These are phyloP conservation scores for Neonectria faginata DNA, from an alignment of 2,329 filamentous ascomycete species.

Conservation along the genomic window DNA sequence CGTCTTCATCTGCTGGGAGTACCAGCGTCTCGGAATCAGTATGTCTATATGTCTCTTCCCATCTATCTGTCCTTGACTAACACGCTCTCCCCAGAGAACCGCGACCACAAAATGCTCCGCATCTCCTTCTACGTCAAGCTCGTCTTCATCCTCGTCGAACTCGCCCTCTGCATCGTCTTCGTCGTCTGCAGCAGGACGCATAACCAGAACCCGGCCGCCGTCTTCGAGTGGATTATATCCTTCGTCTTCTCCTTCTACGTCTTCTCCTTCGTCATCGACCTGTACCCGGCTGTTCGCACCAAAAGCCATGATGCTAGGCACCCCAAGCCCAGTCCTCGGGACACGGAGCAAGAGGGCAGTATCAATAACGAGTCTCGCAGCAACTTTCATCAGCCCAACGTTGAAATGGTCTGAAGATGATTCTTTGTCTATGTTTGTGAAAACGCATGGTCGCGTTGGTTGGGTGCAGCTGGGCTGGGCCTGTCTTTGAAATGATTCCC, in stretches of 20 bases:
- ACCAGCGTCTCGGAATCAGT: slow-evolving; percentile 84
- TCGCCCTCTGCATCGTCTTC: slow-evolving; percentile 80
- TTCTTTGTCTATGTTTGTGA: not conserved
- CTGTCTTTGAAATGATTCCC: not conserved
- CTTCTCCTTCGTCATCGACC: slow-evolving; percentile 87
- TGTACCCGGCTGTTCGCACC: slow-evolving; percentile 80
- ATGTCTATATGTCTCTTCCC: slow-evolving; percentile 44
- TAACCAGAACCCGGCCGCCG: slow-evolving; percentile 74
- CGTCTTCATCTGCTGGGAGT: slow-evolving; percentile 90
- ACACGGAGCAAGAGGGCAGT: slow-evolving; percentile 17
- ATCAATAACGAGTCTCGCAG: slow-evolving; percentile 21
- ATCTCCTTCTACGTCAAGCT: slow-evolving; percentile 91
- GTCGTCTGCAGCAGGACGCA: slow-evolving; percentile 63
- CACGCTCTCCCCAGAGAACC: slow-evolving; percentile 67
- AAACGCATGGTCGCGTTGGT: not conserved
- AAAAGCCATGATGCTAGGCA: slow-evolving; percentile 52
- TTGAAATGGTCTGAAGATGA: slow-evolving; percentile 35
- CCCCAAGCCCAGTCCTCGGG: slow-evolving; percentile 39
- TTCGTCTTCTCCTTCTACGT: slow-evolving; percentile 91
- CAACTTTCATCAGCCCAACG: slow-evolving; percentile 26
- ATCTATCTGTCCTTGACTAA: slow-evolving; percentile 6
- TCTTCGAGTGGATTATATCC: slow-evolving; percentile 83
- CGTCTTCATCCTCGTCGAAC: slow-evolving; percentile 82
- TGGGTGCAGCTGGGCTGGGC: not conserved
- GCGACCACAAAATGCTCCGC: slow-evolving; percentile 78